Base-by-base conservation (phyloP, 2,329 filamentous ascomycete genomes). In the Ophiostoma quercus region DNA sequence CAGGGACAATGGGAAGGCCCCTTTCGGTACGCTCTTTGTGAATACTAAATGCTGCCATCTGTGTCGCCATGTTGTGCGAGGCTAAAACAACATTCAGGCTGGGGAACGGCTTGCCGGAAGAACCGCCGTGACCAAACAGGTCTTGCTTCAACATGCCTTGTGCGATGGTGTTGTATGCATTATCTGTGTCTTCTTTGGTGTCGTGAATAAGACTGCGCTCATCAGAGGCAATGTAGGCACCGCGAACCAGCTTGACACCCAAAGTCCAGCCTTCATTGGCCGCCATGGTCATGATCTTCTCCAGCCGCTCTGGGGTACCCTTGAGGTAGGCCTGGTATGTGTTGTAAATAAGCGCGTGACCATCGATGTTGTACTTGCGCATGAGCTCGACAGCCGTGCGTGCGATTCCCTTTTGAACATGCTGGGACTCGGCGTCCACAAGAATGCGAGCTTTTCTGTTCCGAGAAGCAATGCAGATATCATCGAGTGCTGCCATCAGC, bases 61-160 rank as follows among this genome's bases (percentile, higher is more conserved):
- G 65, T 39, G 65, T 66, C 1, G 34, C 65, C 65, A 43, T 66
- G 39, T 66, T 66, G 65, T 66, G 65, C 22, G 65, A 66, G n/a
- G 65, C 65, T 22, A 66, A n/a, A 3, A 66, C 39, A 5, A 66
- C 39, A 32, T 41, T 66, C 0, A 66, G 37, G n/a, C 37, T 43
- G 11, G 65, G 65, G 4, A 66, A 66, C 12, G 65, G n/a, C 37
- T 66, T 47, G 11, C 65, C 39, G 25, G 43, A 73, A 39, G 3
- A 69, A 68, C 62, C 71, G 69, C 37, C 5, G 65, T 65, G 22
- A 54, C 39, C 3, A 68, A 67, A 25, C 47, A 67, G 70, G 67
- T 71, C 57, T 72, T 63, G 12, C 68, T 66, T 54, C 71, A 67
- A 14, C 70, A 73, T 22, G 72, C 74, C 73, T 72, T 74, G 66